Base-by-base conservation (phyloP, 1,284 basidiomycete species). In the Cutaneotrichosporon dermatis region DNA sequence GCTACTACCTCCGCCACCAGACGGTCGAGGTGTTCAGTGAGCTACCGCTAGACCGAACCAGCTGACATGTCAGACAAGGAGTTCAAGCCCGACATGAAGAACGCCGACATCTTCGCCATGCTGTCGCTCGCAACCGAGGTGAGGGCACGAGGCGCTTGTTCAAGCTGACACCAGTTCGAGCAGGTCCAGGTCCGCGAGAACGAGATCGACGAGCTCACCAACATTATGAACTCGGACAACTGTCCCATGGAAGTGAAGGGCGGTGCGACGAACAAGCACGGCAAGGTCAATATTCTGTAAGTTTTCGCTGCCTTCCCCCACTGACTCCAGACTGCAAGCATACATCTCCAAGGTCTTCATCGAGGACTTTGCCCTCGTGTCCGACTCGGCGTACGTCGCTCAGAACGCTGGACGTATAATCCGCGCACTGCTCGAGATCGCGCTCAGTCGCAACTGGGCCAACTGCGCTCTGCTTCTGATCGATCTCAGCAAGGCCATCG, bases 301-400 rank as follows among this genome's bases (percentile, higher is more conserved):
- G 72, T 61, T 15, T 3, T 6, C 2, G 33, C 5, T 10, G 4
- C 9, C 13, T 10, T 10, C 10, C 15, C 5, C 25, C 41, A 16
- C 54, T 57, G 6, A 45, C 52, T 12, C 16, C 61, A 74, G 72
- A 12, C 82, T 99, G 34, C 96, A 99, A 79, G 89, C 87, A 4
- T 90, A 86, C 76, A 92, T 99, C 63, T 97, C 92, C 33, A 81
- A 84, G 55, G 83, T 85, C 25, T 82, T 82, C 48, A 82, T 98
- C 33, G 90, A 97, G 62, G 96, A 99, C 79, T 99, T 98, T 75
- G 96, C 96, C 8, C 82, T 99, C 54, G 89, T 99, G 2, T 99
- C 95, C 0, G 96, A 99, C 74, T 88, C 87, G 68, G 92, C 88
- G 4, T 99, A 97, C 71, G 90, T 87, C 43, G 89, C 90, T 36